Base-by-base conservation (phyloP, 768 basidiomycete species). In the Pleurotus cornucopiae region DNA sequence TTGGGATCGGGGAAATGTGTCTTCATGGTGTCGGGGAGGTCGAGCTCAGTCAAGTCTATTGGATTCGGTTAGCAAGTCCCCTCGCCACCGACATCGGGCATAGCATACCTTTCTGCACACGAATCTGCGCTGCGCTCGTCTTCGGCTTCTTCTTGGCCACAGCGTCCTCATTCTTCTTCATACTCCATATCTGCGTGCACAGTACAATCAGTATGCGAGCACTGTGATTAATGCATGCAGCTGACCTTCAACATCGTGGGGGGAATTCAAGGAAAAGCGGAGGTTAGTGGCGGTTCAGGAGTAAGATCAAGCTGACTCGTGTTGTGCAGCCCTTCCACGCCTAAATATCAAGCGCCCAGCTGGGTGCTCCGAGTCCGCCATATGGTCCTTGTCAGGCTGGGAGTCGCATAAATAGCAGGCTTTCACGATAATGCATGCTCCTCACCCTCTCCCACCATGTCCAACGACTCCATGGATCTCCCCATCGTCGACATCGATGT, bases 131-230 rank as follows among this genome's bases (percentile, higher is more conserved):
- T 13, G 97, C 96, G 66, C 91, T 93, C 45, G 94, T 97, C 84
- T 96, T 98, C 44, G 97, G 97, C 80, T 89, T 92, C 85, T 86
- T 96, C 89, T 94, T 98, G 5, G 92, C 88, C 54, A 94, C 94
- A 55, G 91, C 91, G 67, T 98, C 93, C 78, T 98, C 94, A 66
- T 88, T 91, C 87, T 98, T 98, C 86, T 98, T 98, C 89, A 99
- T 94, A 62, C 88, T 92, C 89, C 97, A 98, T 66, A 99, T 98
- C 97, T 99, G 61, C 14, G 20, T 20, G 39, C 39, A 49, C 49
- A 46, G 39, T 5, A 41, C 49, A 30, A 25, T 40, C 16, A 37
- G 16, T 34, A 34, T 34, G 11, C 30, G 45, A 13, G 9, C 38
- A 23, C 26, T 34, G 30, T 34, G 30, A 34, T 34, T 34, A 34